Percentiles rank a stretch among this genome's conserved stretches.
phyloP scores from a whole-genome alignment of 371 early-diverging fungal species.

The Thermomucor indicae-seudaticae region DNA sequence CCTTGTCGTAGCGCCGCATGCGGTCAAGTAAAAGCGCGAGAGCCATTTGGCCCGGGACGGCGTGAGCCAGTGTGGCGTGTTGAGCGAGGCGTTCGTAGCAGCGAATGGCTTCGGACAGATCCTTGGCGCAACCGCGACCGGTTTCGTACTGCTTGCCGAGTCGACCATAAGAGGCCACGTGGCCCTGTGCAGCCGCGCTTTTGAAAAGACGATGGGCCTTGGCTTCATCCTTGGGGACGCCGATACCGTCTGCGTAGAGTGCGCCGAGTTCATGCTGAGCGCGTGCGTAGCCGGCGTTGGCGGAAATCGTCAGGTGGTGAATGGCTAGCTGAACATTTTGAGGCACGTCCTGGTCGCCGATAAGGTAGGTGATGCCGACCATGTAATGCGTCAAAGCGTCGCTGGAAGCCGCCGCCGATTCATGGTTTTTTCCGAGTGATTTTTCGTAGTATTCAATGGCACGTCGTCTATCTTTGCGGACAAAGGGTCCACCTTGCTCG shows the following conservation, averaged over 20 bases:
- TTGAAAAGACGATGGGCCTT: slow-evolving; percentile 12
- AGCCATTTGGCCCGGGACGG: slow-evolving; percentile 7
- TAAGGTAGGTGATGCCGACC: slow-evolving; percentile 20
- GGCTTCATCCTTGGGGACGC: background rate
- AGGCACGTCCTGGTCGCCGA: slow-evolving; percentile 9
- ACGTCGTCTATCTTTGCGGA: too few relatives aligned
- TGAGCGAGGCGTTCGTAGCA: slow-evolving; percentile 6
- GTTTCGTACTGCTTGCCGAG: slow-evolving; percentile 18
- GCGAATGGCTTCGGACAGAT: slow-evolving; percentile 3
- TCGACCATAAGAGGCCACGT: slow-evolving; percentile 11
- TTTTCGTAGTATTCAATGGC: too few relatives aligned
- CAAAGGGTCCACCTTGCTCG: too few relatives aligned
- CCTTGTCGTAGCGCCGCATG: background rate
- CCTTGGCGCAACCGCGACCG: slow-evolving; percentile 12
- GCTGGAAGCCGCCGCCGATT: slow-evolving; percentile 2
- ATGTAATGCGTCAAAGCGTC: slow-evolving; percentile 18
- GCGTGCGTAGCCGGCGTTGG: slow-evolving; percentile 16
- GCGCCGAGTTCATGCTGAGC: slow-evolving; percentile 22
- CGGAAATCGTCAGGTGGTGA: slow-evolving; percentile 15
- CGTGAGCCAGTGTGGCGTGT: background rate
- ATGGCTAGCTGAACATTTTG: slow-evolving; percentile 15
- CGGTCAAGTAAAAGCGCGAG: slow-evolving; percentile 8
- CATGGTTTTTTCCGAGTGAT: background rate
- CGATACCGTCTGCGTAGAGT: slow-evolving; percentile 8
- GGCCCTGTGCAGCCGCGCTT: slow-evolving; percentile 18